Evolutionary conservation across 495 filamentous ascomycete species (phyloP).

Genomic region (Daldinia vernicosa): DNA sequence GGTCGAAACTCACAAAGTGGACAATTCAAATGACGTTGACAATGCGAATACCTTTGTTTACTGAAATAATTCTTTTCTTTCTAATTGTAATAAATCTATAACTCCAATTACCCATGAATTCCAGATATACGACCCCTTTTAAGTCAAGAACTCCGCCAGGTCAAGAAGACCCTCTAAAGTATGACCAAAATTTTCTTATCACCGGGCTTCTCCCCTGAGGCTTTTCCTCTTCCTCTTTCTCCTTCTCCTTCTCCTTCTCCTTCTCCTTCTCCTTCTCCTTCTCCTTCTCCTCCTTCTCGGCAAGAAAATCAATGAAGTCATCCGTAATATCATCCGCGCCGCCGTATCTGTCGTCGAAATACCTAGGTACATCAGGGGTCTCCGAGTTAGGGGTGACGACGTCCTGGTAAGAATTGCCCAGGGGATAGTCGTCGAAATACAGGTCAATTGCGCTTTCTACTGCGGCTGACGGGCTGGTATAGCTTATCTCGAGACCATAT

Average conservation of each 20-base stretch:
- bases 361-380: not conserved
- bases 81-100: not conserved
- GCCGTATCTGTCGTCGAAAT: not conserved
- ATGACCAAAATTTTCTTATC: slow-evolving; percentile 13
- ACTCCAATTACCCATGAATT: not conserved
- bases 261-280: not conserved
- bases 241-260: too few species aligned
- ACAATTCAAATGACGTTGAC: too few species aligned
- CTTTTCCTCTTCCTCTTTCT: not conserved
- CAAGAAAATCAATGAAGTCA: slow-evolving; percentile 21
- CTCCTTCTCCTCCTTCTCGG: too few species aligned
- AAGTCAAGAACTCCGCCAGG: not conserved
- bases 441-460: not conserved
- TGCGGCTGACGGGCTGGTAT: not conserved
- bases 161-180: not conserved
- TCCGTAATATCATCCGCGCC: not conserved
- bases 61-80: not conserved
- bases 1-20: not conserved
- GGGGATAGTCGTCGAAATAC: not conserved
- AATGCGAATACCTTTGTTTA: too few species aligned
- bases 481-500: not conserved
- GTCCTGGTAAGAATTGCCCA: not conserved
- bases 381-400: not conserved
- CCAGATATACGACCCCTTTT: not conserved
- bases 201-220: not conserved